A percentile compares a stretch with the other conserved stretches of the same genome.
phyloP scores from a whole-genome alignment of 352 stramenopile species.

The Globisporangium ultimum region DNA sequence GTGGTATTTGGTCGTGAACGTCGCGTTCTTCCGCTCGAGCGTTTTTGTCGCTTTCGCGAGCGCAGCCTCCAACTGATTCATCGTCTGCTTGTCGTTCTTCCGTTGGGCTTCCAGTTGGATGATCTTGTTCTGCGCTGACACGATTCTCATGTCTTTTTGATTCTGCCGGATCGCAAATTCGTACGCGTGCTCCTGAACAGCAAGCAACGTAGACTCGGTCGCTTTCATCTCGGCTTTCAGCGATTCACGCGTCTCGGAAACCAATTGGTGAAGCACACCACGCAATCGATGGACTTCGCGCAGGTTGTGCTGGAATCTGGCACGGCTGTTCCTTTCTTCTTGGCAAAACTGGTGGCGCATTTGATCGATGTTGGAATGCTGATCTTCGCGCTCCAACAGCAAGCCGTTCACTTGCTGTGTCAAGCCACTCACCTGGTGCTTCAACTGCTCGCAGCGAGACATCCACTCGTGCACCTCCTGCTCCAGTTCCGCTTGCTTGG shows the following conservation, averaged over 20 bases:
- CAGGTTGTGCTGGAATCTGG: slow-evolving; percentile 11
- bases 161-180: slow-evolving; percentile 49
- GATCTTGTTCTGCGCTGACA: slow-evolving; percentile 44
- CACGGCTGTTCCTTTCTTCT: slow-evolving; percentile 20
- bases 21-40: slow-evolving; percentile 29
- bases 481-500: background rate
- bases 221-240: slow-evolving; percentile 27
- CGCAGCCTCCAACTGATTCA: slow-evolving; percentile 37
- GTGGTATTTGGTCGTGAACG: slow-evolving; percentile 33
- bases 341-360: slow-evolving; percentile 14
- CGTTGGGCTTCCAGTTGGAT: slow-evolving; percentile 51
- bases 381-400: slow-evolving; percentile 21
- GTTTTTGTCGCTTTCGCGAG: slow-evolving; percentile 33
- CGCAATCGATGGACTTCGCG: slow-evolving; percentile 16
- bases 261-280: slow-evolving; percentile 12
- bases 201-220: slow-evolving; percentile 23
- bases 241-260: slow-evolving; percentile 10
- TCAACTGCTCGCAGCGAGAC: background rate
- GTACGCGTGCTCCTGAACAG: slow-evolving; percentile 34
- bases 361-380: slow-evolving; percentile 5
- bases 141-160: slow-evolving; percentile 38
- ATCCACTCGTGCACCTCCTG: slow-evolving; percentile 11
- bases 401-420: slow-evolving; percentile 20
- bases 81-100: slow-evolving; percentile 48
- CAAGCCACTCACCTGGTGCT: slow-evolving; percentile 7